Percentiles rank a stretch among this genome's conserved stretches.
phyloP scores from a whole-genome alignment of 495 filamentous ascomycete genomes.

The Pseudomonodictys pantanalensis region DNA sequence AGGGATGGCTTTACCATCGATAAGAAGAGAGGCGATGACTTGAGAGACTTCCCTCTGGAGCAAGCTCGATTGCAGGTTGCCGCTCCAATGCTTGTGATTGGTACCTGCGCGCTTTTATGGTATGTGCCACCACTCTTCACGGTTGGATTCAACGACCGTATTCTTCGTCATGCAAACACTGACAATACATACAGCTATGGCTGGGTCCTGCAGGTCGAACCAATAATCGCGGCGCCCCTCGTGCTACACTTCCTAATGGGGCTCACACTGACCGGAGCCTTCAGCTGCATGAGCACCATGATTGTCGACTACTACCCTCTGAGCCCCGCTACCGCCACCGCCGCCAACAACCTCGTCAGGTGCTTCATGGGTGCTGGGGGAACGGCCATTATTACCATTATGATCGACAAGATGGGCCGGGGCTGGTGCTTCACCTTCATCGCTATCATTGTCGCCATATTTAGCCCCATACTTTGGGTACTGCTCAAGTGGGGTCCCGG shows the following conservation, averaged over 20 bases:
- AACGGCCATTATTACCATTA: constrained; percentile 62
- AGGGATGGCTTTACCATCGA: not conserved
- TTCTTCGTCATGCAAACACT: no score
- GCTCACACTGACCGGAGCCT: constrained; percentile 53
- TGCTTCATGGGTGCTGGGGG: constrained; percentile 67
- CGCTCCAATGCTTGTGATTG: not conserved
- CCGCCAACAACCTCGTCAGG: constrained; percentile 67
- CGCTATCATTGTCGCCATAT: constrained; percentile 51
- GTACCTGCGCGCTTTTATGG: not conserved
- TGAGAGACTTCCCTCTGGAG: not conserved
- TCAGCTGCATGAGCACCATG: constrained; percentile 54
- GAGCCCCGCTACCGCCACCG: constrained; percentile 62
- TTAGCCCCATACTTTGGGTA: constrained; percentile 52
- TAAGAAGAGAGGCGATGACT: not conserved
- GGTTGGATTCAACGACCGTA: no score
- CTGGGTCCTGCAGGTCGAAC: constrained; percentile 4
- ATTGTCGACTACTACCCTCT: constrained; percentile 65
- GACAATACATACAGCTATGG: no score
- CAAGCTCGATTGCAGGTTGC: constrained; percentile 2
- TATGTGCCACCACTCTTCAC: no score
- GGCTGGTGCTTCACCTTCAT: constrained; percentile 72
- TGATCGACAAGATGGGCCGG: constrained; percentile 62
- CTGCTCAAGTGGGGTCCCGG: constrained; percentile 46
- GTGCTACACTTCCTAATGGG: constrained; percentile 62
- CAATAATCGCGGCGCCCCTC: constrained; percentile 34